Percentiles rank a stretch among this genome's conserved stretches.
These are phyloP conservation scores for Ustilago lituana DNA, from an alignment of 1,284 basidiomycete species.

Conservation along the genomic window DNA sequence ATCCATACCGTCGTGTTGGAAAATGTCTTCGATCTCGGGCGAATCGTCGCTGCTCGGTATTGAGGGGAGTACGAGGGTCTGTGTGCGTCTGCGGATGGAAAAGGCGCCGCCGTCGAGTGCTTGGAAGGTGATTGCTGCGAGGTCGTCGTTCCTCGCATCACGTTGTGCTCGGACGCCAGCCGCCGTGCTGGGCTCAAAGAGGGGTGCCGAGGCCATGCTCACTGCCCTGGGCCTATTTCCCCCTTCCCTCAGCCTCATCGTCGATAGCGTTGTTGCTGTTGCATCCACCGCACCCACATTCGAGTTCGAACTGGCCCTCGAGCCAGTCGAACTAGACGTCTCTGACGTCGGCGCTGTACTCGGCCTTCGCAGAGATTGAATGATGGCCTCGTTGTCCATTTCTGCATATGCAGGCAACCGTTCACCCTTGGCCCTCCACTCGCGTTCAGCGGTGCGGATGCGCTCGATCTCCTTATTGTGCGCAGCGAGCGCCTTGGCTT, in stretches of 20 bases:
- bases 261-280: too few relatives aligned
- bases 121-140: conserved; percentile 22
- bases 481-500: conserved; percentile 39
- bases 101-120: conserved; percentile 28
- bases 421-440: conserved; percentile 45
- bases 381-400: conserved; percentile 33
- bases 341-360: conserved; percentile 27
- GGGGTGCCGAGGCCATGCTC: conserved; percentile 21
- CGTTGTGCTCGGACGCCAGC: conserved; percentile 6
- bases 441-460: conserved; percentile 44
- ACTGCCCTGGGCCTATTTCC: conserved; percentile 10
- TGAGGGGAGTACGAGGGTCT: conserved; percentile 13
- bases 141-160: conserved; percentile 22
- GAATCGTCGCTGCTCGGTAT: conserved; percentile 26
- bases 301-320: too few relatives aligned
- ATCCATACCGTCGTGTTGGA: conserved; percentile 48
- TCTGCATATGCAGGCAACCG: conserved; percentile 35
- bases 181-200: background rate
- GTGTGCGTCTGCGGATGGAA: conserved; percentile 27
- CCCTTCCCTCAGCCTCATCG: background rate
- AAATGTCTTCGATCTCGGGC: conserved; percentile 43
- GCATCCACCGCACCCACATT: too few relatives aligned
- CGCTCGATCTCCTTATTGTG: conserved; percentile 46
- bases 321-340: background rate
- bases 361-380: conserved; percentile 27